Evolutionary conservation across 169 alveolate species (phyloP).

Genomic region (Plasmodium vivax): DNA sequence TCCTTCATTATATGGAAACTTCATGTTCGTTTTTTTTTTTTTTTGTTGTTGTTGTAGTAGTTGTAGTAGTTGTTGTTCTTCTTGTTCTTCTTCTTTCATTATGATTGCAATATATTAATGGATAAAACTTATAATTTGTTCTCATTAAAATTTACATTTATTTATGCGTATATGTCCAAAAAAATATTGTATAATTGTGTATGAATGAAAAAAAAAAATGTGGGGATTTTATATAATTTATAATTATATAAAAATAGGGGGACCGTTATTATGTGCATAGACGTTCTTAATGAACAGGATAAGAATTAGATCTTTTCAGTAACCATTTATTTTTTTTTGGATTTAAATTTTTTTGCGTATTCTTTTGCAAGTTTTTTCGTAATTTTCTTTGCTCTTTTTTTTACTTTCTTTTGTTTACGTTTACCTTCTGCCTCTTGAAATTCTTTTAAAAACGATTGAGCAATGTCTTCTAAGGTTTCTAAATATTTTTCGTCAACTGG

Average conservation of each 20-base stretch:
- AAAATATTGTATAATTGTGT: neutral
- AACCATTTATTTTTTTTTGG: neutral
- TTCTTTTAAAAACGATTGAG: neutral
- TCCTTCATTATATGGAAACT: neutral
- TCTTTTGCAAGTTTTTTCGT: neutral
- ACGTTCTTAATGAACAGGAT: neutral
- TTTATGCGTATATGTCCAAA: neutral
- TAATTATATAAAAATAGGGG: neutral
- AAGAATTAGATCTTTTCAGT: neutral
- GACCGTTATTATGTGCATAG: neutral
- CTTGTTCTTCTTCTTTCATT: neutral
- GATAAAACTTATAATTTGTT: neutral
- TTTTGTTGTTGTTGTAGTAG: no score
- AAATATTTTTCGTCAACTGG: neutral
- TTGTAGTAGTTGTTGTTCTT: no score
- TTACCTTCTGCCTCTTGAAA: neutral
- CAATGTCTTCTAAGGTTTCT: neutral
- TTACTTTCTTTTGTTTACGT: neutral
- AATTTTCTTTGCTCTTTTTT: neutral
- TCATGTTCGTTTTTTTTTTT: neutral
- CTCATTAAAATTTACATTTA: neutral
- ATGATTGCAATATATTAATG: neutral
- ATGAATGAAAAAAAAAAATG: neutral
- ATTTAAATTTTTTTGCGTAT: neutral
- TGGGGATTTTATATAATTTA: neutral